A percentile compares a stretch with the other conserved stretches of the same genome.
Conservation (phyloP, 208 protist genomes). For the Leishmania amazonensis region DNA sequence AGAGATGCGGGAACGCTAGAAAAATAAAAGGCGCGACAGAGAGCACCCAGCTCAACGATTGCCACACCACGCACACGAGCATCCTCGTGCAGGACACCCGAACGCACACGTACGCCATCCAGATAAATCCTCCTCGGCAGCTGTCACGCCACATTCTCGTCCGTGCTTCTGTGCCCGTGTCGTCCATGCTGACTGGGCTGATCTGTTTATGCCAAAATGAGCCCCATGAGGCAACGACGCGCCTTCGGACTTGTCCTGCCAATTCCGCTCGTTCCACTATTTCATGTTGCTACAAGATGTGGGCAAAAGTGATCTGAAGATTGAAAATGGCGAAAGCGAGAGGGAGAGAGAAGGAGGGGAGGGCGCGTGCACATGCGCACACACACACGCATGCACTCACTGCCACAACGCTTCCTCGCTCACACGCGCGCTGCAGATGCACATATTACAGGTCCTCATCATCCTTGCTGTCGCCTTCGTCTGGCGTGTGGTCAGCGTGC, state of each 20-base stretch:
- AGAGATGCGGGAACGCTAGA: slow-evolving; percentile 1
- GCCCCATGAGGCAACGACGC: not conserved
- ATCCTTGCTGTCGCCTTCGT: not conserved
- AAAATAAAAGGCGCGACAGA: not conserved
- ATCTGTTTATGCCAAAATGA: not conserved
- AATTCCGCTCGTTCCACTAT: not conserved
- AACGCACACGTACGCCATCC: not conserved
- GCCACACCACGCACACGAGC: not conserved
- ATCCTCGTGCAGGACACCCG: not conserved
- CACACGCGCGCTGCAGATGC: not conserved
- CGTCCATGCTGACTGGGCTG: not conserved
- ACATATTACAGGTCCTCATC: not conserved
- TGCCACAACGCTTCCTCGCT: not conserved
- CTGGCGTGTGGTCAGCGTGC: not conserved
- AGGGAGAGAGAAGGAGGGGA: not conserved
- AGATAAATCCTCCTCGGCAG: not conserved
- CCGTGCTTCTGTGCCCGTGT: not conserved
- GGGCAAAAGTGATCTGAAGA: not conserved
- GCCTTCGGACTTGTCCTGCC: not conserved
- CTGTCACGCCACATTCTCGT: not conserved
- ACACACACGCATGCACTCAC: not conserved
- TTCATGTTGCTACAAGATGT: not conserved
- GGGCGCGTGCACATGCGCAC: not conserved
- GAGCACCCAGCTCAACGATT: not conserved
- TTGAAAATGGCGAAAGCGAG: not conserved